phyloP scores from a whole-genome alignment of 768 basidiomycete genomes.

The Suillus subalutaceus region DNA sequence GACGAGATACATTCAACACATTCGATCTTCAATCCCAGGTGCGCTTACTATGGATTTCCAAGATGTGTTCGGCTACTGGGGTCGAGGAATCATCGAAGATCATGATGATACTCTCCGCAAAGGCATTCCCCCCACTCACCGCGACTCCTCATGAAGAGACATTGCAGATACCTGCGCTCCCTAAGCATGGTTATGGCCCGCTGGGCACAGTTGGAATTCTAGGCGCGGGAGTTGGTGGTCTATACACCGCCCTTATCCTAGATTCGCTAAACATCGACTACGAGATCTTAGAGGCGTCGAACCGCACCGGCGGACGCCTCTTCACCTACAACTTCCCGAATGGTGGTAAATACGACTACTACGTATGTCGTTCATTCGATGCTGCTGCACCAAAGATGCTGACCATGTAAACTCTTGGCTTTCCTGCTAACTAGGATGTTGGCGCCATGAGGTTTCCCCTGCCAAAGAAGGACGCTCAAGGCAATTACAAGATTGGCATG shows the following conservation, averaged over 20 bases:
- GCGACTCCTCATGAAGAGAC: not conserved
- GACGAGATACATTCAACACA: not conserved
- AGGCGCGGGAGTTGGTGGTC: conserved; percentile 31
- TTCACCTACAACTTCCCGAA: conserved; percentile 43
- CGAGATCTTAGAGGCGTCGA: conserved; percentile 47
- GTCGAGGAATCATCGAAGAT: conserved; percentile 10
- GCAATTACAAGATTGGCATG: conserved; percentile 15
- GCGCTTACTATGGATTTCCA: conserved; percentile 14
- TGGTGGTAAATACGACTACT: conserved; percentile 37
- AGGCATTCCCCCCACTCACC: conserved; percentile 7
- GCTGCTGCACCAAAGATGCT: not conserved
- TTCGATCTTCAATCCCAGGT: not conserved
- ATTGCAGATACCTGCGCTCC: not conserved
- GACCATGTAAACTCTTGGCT: not conserved
- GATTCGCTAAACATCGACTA: conserved; percentile 44
- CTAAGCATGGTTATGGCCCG: conserved; percentile 6
- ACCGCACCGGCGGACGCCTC: conserved; percentile 46
- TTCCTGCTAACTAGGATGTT: conserved; percentile 27
- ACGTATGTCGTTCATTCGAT: conserved; percentile 23
- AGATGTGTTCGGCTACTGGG: conserved; percentile 18
- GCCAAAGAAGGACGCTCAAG: conserved; percentile 17
- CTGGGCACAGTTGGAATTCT: conserved; percentile 20
- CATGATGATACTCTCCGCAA: conserved; percentile 15
- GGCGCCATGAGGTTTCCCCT: conserved; percentile 45
- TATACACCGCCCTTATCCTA: conserved; percentile 50